Conservation (phyloP, 1,284 basidiomycete genomes). For the Anthracocystis setariae region DNA sequence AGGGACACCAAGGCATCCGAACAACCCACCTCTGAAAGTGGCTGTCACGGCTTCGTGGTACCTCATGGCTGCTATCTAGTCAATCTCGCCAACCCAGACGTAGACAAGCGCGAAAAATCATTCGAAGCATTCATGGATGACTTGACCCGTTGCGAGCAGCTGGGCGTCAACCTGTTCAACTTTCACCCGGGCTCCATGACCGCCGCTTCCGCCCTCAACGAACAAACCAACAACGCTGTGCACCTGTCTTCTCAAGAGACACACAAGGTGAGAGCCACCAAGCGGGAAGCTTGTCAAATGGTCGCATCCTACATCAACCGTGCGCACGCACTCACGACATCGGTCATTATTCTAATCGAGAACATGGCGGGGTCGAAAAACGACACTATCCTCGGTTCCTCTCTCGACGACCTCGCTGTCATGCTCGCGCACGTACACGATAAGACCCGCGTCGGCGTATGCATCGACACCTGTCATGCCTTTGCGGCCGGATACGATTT, state of each 20-base stretch:
- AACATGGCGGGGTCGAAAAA: conserved; percentile 78
- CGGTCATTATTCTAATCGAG: conserved; percentile 79
- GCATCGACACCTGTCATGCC: conserved; percentile 87
- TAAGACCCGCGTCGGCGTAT: conserved; percentile 81
- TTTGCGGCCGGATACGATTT: conserved; percentile 87
- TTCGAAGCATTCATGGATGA: conserved; percentile 86
- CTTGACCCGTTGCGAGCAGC: conserved; percentile 79
- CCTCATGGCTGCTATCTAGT: conserved; percentile 87
- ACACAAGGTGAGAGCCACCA: conserved; percentile 69
- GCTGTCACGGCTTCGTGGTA: conserved; percentile 71
- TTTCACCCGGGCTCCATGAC: conserved; percentile 75
- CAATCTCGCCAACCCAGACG: conserved; percentile 85
- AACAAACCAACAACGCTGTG: conserved; percentile 66
- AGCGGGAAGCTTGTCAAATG: conserved; percentile 74
- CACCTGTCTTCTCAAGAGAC: conserved; percentile 68
- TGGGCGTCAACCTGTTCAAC: conserved; percentile 81
- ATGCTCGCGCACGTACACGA: conserved; percentile 79
- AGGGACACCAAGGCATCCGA: too few species aligned
- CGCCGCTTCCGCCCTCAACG: conserved; percentile 11
- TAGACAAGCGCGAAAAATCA: conserved; percentile 79
- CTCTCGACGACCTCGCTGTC: conserved; percentile 75
- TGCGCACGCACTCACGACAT: conserved; percentile 77
- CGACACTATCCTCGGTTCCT: conserved; percentile 80
- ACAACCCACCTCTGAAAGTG: too few species aligned
- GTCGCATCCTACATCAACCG: conserved; percentile 81